Conservation (phyloP, 1,284 basidiomycete genomes). For the Phellopilus nigrolimitatus region DNA sequence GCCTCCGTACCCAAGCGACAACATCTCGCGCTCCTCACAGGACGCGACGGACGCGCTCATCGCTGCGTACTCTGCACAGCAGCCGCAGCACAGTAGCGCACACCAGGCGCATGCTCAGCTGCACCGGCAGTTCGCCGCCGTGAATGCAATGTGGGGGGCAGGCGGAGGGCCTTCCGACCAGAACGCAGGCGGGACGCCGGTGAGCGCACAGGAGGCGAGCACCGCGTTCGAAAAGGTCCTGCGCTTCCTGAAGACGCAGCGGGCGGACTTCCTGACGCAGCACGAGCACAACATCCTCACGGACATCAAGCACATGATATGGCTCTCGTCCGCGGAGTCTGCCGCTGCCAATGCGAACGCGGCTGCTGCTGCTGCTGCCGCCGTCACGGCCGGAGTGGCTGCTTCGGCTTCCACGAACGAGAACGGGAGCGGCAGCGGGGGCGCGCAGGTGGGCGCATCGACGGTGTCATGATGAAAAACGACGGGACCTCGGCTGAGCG, state of each 20-base stretch:
- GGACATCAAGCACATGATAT: slow-evolving; percentile 13
- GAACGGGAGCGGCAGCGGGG: not conserved
- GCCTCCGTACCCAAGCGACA: slow-evolving; percentile 4
- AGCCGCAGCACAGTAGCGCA: not conserved
- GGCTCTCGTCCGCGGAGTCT: slow-evolving; percentile 3
- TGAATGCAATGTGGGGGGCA: not conserved
- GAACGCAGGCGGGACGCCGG: not conserved
- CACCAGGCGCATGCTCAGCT: not conserved
- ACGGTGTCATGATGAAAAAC: not conserved
- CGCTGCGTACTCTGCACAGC: not conserved
- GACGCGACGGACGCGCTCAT: not conserved
- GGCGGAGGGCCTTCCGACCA: not conserved
- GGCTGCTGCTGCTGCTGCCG: not conserved
- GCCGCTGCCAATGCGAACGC: not conserved
- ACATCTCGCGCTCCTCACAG: not conserved
- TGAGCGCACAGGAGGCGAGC: slow-evolving; percentile 11
- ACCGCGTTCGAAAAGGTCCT: slow-evolving; percentile 10
- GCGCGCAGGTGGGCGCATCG: no score
- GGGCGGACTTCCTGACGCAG: slow-evolving; percentile 6
- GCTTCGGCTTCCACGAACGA: not conserved
- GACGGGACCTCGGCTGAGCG: not conserved
- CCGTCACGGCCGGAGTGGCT: not conserved
- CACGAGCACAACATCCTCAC: slow-evolving; percentile 13
- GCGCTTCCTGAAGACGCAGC: slow-evolving; percentile 12
- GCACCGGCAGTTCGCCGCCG: not conserved